Evolutionary conservation across 176 grass and related monocot genomes (phyloP), one percentile per base, ranked within the genome.

Genomic region (Eleusine indica): DNA sequence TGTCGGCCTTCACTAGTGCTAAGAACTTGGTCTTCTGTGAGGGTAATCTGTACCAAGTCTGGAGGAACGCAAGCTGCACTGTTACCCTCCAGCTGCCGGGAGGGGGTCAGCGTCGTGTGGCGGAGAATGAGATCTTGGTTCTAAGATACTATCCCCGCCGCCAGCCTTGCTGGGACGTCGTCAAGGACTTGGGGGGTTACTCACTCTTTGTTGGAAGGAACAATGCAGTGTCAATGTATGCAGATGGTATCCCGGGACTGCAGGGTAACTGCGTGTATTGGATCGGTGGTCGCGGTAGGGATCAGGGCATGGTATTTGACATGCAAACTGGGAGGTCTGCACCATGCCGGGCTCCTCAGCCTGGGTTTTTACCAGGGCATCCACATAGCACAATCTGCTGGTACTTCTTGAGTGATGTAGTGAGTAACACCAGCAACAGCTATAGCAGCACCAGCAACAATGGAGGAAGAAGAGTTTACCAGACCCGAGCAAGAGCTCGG

Each of bases 251-350:
- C 21, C 75, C 53, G 0, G 84, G 75, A 21, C 62, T 90, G 13
- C 86, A 17, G 43, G 84, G 84, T 1, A 90, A 90, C 44, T 83
- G 51, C 6, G 88, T 90, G 1, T 90, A 90, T 19, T 87, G 88
- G 88, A 90, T 90, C 7, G 88, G 84, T 19, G 88, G 88, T 13
- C 81, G 88, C n/a, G 84, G 88, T 2, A 86, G 88, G 41, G 84
- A 86, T 82, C 88, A 86, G 22, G 88, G 88, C 40, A 90, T 90
- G 88, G 88, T 90, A 4, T 90, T 90, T 19, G 88, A 90, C 84
- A 90, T 90, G 88, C 69, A 73, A 28, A 83, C 80, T 0, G 84
- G 80, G 75, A 90, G 84, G 62, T 90, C 88, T 17, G 44, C 69
- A 3, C 80, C 69, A 1, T 90, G 88, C 80, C 80, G 14, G 9